phyloP scores from a whole-genome alignment of 805 yeast genomes.

The Danielia reshetovae region DNA sequence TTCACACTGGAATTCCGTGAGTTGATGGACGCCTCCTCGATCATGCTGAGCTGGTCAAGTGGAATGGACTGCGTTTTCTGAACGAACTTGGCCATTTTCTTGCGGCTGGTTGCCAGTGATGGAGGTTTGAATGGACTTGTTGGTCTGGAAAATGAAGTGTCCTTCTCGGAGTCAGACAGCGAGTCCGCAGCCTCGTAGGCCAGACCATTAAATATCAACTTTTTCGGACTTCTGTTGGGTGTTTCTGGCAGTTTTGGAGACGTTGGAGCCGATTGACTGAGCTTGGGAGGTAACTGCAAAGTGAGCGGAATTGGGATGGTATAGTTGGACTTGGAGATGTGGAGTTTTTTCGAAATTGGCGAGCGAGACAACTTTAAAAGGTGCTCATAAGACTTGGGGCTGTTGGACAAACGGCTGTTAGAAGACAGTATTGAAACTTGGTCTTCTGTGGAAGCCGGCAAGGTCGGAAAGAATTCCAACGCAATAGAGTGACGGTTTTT shows the following conservation, averaged over 20 bases:
- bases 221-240: slow-evolving; percentile 8
- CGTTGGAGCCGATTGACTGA: slow-evolving; percentile 17
- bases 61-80: slow-evolving; percentile 18
- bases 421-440: slow-evolving; percentile 22
- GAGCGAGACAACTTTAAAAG: slow-evolving; percentile 28
- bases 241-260: neutral
- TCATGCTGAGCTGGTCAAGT: slow-evolving; percentile 38
- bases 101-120: slow-evolving; percentile 20
- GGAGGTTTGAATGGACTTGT: slow-evolving; percentile 21
- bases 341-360: slow-evolving; percentile 34
- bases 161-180: slow-evolving; percentile 15
- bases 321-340: slow-evolving; percentile 26
- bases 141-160: neutral
- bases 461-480: slow-evolving; percentile 19
- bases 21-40: slow-evolving; percentile 35
- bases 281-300: slow-evolving; percentile 37
- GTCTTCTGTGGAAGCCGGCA: slow-evolving; percentile 16
- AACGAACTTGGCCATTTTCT: slow-evolving; percentile 24
- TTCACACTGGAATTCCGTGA: slow-evolving; percentile 31
- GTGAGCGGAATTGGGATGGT: slow-evolving; percentile 43
- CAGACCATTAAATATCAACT: slow-evolving; percentile 31
- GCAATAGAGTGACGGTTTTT: slow-evolving; percentile 27
- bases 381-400: slow-evolving; percentile 19
- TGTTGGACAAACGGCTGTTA: slow-evolving; percentile 9
- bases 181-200: slow-evolving; percentile 34